These are phyloP conservation scores for Fraxinus paxiana DNA, from an alignment of 305 asterid genomes.

Conservation along the genomic window DNA sequence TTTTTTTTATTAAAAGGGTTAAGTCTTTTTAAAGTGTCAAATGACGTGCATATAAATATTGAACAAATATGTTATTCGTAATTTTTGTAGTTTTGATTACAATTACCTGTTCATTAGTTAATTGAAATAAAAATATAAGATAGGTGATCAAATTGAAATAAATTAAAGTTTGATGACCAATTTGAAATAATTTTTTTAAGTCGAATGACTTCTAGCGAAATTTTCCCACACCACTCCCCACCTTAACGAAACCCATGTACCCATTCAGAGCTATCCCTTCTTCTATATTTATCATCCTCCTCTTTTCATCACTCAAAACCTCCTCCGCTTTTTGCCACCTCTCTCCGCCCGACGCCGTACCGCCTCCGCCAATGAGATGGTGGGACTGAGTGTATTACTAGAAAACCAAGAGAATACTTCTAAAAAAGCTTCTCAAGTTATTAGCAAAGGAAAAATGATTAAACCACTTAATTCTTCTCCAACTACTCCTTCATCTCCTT, in stretches of 20 bases:
- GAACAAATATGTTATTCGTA: neutral
- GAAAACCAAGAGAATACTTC: slow-evolving; percentile 40
- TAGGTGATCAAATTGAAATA: neutral
- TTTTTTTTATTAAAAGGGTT: neutral
- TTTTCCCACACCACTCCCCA: neutral
- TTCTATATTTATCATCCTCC: slow-evolving; percentile 30
- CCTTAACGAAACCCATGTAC: neutral
- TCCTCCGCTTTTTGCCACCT: slow-evolving; percentile 5
- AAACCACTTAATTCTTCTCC: slow-evolving; percentile 40
- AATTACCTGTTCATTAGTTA: neutral
- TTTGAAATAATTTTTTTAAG: neutral
- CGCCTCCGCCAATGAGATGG: slow-evolving; percentile 58
- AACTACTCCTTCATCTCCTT: slow-evolving; percentile 23
- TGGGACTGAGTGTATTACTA: slow-evolving; percentile 78
- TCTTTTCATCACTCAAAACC: slow-evolving; percentile 19
- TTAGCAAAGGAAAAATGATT: slow-evolving; percentile 62
- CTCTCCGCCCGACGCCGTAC: slow-evolving; percentile 16
- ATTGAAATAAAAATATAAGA: neutral
- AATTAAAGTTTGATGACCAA: too few relatives aligned
- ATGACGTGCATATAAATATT: neutral
- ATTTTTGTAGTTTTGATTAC: neutral
- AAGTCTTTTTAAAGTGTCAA: neutral
- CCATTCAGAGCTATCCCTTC: neutral
- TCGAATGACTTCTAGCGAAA: neutral
- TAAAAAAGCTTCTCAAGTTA: slow-evolving; percentile 36